phyloP scores from a whole-genome alignment of 805 yeast genomes.

The Jamesozyma hellenica region DNA sequence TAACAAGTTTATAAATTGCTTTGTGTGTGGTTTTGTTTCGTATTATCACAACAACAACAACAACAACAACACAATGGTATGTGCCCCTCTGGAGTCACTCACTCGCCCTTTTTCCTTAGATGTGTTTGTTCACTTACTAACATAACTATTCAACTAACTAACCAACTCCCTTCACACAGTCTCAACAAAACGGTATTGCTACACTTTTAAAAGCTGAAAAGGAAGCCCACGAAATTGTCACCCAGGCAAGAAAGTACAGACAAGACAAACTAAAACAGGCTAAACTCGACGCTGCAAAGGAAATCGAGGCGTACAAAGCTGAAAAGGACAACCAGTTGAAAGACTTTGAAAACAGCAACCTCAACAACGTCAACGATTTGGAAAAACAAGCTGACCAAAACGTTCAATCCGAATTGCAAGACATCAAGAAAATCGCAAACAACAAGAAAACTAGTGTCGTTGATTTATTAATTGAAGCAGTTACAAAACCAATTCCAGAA shows the following conservation, averaged over 20 bases:
- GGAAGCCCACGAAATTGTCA: constrained; percentile 92
- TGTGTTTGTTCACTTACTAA: too few relatives aligned
- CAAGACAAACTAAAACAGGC: constrained; percentile 82
- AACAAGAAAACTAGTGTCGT: constrained; percentile 60
- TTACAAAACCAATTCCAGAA: constrained; percentile 69
- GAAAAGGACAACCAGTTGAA: constrained; percentile 77
- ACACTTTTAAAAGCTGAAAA: constrained; percentile 64
- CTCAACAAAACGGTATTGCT: constrained; percentile 30
- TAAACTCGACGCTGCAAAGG: constrained; percentile 82
- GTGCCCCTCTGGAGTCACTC: neutral
- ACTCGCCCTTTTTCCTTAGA: too few relatives aligned
- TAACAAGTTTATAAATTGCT: too few relatives aligned
- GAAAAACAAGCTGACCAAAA: constrained; percentile 69
- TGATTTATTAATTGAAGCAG: constrained; percentile 68
- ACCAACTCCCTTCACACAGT: constrained; percentile 5
- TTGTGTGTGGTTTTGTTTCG: too few relatives aligned
- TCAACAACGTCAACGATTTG: constrained; percentile 38
- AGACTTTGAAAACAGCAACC: constrained; percentile 61
- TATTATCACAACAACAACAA: too few relatives aligned
- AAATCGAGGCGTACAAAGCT: constrained; percentile 75
- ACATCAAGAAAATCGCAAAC: constrained; percentile 54
- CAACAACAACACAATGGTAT: too few relatives aligned
- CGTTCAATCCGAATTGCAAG: constrained; percentile 59
- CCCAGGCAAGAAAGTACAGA: constrained; percentile 81
- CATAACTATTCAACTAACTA: neutral